Percentiles rank a stretch among this genome's conserved stretches.
Conservation (phyloP, 495 filamentous ascomycete species). For the Aspergillus nanangensis region DNA sequence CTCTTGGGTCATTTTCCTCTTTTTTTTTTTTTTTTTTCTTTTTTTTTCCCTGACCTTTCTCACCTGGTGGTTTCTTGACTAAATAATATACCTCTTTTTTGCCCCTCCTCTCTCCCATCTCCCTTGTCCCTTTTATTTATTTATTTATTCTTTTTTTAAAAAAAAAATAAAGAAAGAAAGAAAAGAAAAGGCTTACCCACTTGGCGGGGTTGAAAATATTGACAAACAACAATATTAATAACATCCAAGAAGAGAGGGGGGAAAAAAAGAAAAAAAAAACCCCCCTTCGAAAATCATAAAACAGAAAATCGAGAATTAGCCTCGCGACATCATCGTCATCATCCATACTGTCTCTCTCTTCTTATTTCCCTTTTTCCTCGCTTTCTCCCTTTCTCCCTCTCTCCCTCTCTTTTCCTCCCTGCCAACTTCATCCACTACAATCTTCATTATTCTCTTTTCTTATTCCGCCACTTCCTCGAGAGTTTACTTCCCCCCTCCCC, state of each 20-base stretch:
- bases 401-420: too few species aligned
- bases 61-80: neutral
- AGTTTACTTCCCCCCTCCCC: neutral
- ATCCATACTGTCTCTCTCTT: too few species aligned
- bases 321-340: constrained; percentile 3
- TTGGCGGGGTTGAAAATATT: neutral
- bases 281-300: too few species aligned
- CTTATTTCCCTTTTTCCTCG: constrained; percentile 26
- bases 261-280: constrained; percentile 1
- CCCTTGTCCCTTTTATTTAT: too few species aligned
- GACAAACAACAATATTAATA: constrained; percentile 1
- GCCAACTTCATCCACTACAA: constrained; percentile 62
- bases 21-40: neutral
- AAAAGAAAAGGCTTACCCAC: neutral
- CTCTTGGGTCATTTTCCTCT: too few species aligned
- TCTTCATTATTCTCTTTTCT: constrained; percentile 68
- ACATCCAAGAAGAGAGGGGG: constrained; percentile 2
- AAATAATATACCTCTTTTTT: neutral
- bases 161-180: neutral
- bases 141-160: too few species aligned
- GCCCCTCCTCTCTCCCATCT: too few species aligned
- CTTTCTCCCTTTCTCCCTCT: constrained; percentile 57
- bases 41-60: neutral
- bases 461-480: neutral
- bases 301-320: neutral